phyloP scores from a whole-genome alignment of 345 rosid species.

The Physaria fendleri region DNA sequence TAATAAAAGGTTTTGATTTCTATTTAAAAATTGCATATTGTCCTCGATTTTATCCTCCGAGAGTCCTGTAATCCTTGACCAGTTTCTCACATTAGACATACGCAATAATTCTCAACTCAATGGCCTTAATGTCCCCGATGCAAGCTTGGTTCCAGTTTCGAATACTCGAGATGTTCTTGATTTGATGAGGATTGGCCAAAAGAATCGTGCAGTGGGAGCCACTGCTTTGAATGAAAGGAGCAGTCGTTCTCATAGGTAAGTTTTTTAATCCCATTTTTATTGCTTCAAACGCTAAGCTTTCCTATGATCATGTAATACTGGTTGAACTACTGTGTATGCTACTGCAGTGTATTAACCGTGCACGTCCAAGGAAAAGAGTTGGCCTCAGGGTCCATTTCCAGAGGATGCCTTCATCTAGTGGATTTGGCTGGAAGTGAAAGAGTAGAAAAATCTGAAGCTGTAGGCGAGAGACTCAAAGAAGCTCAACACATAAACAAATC shows the following conservation, averaged over 20 bases:
- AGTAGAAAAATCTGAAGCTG: conserved; percentile 95
- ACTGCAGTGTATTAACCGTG: conserved; percentile 79
- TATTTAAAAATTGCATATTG: background rate
- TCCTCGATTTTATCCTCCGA: background rate
- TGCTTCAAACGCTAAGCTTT: background rate
- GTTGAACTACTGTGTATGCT: background rate
- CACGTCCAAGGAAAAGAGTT: conserved; percentile 88
- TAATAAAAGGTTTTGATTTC: background rate
- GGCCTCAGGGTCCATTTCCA: conserved; percentile 69
- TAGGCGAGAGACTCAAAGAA: conserved; percentile 94
- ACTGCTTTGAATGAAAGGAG: conserved; percentile 95
- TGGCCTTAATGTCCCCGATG: conserved; percentile 97
- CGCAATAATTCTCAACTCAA: conserved; percentile 86
- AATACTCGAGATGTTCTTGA: conserved; percentile 88
- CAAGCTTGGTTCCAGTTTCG: conserved; percentile 79
- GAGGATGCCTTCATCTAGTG: conserved; percentile 91
- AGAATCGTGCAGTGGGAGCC: conserved; percentile 94
- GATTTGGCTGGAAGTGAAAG: conserved; percentile 99
- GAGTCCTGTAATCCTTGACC: conserved; percentile 40
- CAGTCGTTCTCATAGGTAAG: conserved; percentile 91
- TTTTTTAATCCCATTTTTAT: too few relatives aligned
- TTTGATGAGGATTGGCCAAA: conserved; percentile 81
- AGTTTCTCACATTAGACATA: conserved; percentile 63
- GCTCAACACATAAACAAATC: conserved; percentile 94
- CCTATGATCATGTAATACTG: background rate